Percentiles rank a stretch among this genome's conserved stretches.
Conservation (phyloP, 176 grass and related monocot species). For the Rhynchospora pubera region DNA sequence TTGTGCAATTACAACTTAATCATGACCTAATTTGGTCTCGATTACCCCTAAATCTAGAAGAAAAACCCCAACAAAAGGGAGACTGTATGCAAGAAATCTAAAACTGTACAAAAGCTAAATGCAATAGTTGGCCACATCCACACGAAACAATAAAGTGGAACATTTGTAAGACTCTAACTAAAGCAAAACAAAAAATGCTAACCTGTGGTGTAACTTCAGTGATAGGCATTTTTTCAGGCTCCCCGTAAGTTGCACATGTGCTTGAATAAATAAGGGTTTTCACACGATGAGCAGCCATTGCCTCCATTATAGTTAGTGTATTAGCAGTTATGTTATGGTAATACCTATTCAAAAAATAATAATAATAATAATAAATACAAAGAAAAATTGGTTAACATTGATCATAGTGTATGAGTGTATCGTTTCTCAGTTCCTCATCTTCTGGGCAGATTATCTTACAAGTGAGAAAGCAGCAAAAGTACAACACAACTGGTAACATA, state of each 20-base stretch:
- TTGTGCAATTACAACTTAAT: background rate
- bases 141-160: background rate
- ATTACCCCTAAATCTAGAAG: background rate
- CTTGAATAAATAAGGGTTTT: slow-evolving; percentile 95
- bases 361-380: background rate
- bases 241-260: slow-evolving; percentile 94
- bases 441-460: background rate
- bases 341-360: slow-evolving; percentile 56
- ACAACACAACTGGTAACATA: background rate
- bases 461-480: background rate
- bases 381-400: background rate
- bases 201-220: slow-evolving; percentile 88
- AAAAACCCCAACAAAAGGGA: background rate
- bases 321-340: slow-evolving; percentile 99
- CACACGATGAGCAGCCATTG: slow-evolving; percentile 74
- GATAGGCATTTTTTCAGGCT: slow-evolving; percentile 94
- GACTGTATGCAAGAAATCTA: slow-evolving; percentile 8
- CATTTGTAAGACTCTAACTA: background rate
- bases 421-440: background rate
- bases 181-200: slow-evolving; percentile 10
- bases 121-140: background rate
- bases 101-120: background rate
- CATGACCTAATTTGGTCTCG: background rate
- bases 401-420: background rate
- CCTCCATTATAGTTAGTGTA: slow-evolving; percentile 71